Evolutionary conservation across 164 flowering plant genomes (phyloP).

Genomic region (Euptelea pleiosperma): DNA sequence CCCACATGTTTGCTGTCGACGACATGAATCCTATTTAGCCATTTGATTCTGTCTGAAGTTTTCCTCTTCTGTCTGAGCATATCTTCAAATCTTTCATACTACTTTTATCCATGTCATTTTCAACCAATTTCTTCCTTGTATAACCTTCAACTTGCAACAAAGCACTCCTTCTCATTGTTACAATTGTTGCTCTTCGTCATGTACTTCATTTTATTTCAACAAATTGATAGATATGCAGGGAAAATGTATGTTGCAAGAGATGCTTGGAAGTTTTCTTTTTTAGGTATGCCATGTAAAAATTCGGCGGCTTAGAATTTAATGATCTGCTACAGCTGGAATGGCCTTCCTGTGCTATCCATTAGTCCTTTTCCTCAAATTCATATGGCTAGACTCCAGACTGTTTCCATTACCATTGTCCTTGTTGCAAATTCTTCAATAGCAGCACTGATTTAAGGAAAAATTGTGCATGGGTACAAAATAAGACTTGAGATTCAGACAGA

Average conservation of each 20-base stretch:
- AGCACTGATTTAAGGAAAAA: conserved; percentile 44
- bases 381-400: conserved; percentile 40
- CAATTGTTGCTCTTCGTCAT: no score
- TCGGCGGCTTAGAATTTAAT: conserved; percentile 60
- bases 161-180: no score
- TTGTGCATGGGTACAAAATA: conserved; percentile 40
- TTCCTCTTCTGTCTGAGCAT: no score
- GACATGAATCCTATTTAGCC: no score
- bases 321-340: conserved; percentile 40
- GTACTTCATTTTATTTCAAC: no score
- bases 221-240: conserved; percentile 56
- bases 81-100: no score
- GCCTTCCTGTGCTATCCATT: conserved; percentile 38
- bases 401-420: conserved; percentile 42
- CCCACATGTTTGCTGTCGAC: no score
- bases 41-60: no score
- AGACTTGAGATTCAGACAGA: conserved; percentile 36
- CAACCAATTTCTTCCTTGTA: no score
- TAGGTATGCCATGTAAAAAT: conserved; percentile 36
- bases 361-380: conserved; percentile 36
- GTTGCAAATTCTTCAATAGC: conserved; percentile 44
- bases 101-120: no score
- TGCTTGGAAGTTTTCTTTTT: conserved; percentile 35
- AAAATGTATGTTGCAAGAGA: conserved; percentile 34
- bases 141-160: no score